Base-by-base conservation (phyloP, 2,329 filamentous ascomycete species). In the Fusarium staphyleae region DNA sequence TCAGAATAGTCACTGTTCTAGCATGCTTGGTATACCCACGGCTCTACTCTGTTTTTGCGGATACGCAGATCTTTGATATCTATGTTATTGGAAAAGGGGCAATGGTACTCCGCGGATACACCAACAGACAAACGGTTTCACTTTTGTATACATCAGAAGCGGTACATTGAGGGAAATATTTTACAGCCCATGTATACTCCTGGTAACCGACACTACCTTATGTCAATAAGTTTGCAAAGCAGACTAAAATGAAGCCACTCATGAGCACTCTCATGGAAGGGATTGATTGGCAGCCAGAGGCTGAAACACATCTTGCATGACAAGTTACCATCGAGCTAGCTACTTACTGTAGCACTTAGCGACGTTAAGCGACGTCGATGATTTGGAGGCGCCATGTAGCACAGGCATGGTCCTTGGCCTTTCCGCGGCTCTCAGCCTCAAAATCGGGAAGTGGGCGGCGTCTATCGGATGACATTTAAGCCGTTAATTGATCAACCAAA, bases 11-110 rank as follows among this genome's bases (percentile, higher is more conserved):
- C 13, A 33, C 12, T 32, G 32, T 41, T 35, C 29, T 37, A 26
- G 37, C 28, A 32, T 44, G 19, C 43, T 49, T 41, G 48, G 48
- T 50, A 65, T 61, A 64, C 62, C 55, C 58, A 60, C 24, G 19
- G 43, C 41, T 50, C 52, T 29, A 16, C 30, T 55, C 32, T 50
- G 47, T 41, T 56, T 52, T 44, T 45, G 49, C 48, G 56, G 52
- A 35, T 30, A 51, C n/a, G 19, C 44, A 19, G 34, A 24, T 18
- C n/a, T 29, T 14, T 11, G 33, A 40, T n/a, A 15, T 50, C 19
- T 50, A 33, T 36, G 46, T 24, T 24, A 24, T 24, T 28, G 33
- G 11, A 33, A 8, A 44, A 30, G 30, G 28, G 42, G 26, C 28
- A 22, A 36, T 15, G 47, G 42, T 18, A 34, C 15, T 46, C n/a